Evolutionary conservation across 2,329 filamentous ascomycete genomes (phyloP).

Genomic region (Fusarium tupiense): DNA sequence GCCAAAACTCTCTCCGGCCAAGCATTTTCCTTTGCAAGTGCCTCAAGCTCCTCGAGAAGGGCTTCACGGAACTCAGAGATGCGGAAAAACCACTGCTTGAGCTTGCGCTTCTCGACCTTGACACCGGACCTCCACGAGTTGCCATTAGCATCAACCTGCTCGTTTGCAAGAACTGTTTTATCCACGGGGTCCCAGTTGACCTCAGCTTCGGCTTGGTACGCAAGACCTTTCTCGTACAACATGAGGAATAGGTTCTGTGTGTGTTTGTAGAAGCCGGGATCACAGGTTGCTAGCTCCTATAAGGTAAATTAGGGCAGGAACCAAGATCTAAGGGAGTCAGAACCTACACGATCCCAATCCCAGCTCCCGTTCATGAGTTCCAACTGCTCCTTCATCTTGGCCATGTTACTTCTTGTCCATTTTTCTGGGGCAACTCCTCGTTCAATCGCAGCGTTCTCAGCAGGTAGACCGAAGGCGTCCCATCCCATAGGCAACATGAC

Average conservation of each 20-base stretch:
- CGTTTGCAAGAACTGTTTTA: slow-evolving; percentile 89
- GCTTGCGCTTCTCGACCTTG: slow-evolving; percentile 78
- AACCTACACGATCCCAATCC: slow-evolving; percentile 82
- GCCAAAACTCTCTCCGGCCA: slow-evolving; percentile 87
- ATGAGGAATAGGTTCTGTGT: slow-evolving; percentile 87
- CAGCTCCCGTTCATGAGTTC: slow-evolving; percentile 81
- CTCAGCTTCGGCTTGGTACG: slow-evolving; percentile 83
- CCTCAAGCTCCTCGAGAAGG: slow-evolving; percentile 75
- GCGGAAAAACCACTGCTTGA: slow-evolving; percentile 91
- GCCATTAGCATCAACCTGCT: slow-evolving; percentile 89
- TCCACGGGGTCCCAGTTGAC: slow-evolving; percentile 94
- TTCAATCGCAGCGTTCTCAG: slow-evolving; percentile 91
- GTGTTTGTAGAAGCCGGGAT: slow-evolving; percentile 87
- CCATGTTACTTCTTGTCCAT: slow-evolving; percentile 86
- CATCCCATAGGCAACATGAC: slow-evolving; percentile 93
- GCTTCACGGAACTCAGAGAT: slow-evolving; percentile 82
- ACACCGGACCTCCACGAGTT: slow-evolving; percentile 89
- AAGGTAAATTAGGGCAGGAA: slow-evolving; percentile 13
- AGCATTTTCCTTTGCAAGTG: slow-evolving; percentile 67
- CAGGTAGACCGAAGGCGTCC: slow-evolving; percentile 91
- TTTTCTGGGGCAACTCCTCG: slow-evolving; percentile 77
- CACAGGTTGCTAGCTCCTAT: slow-evolving; percentile 85
- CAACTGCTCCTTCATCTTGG: slow-evolving; percentile 85
- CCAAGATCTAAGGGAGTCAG: too few species aligned
- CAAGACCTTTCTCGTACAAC: slow-evolving; percentile 77